Percentiles rank a stretch among this genome's conserved stretches.
Conservation (phyloP, 495 filamentous ascomycete genomes). For the Penicillium canescens region DNA sequence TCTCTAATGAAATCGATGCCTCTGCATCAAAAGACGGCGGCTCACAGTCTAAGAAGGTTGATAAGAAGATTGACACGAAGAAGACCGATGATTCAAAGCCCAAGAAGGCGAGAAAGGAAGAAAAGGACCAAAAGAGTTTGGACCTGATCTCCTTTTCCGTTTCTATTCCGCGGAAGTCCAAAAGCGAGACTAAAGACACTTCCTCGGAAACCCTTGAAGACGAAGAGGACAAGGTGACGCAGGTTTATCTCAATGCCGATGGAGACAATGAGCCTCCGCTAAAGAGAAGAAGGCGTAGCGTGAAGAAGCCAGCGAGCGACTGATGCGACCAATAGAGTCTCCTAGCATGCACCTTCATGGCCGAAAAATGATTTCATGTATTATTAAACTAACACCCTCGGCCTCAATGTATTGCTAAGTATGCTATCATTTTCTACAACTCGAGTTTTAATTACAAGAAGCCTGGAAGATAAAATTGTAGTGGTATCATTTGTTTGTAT, state of each 20-base stretch:
- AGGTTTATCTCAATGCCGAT: conserved; percentile 20
- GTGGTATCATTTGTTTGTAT: conserved; percentile 37
- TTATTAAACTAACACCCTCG: background rate
- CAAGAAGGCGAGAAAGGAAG: conserved; percentile 8
- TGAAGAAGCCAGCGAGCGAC: conserved; percentile 14
- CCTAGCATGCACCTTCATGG: background rate
- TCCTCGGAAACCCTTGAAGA: background rate
- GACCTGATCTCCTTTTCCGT: conserved; percentile 40
- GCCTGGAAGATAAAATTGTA: background rate
- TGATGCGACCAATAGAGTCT: conserved; percentile 2
- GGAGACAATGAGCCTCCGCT: conserved; percentile 35
- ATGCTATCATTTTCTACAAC: background rate
- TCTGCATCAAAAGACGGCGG: conserved; percentile 2
- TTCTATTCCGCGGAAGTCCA: conserved; percentile 30
- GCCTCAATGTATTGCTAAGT: background rate
- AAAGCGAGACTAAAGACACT: background rate
- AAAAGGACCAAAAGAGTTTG: conserved; percentile 12
- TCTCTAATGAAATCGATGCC: conserved; percentile 20
- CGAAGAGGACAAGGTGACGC: conserved; percentile 21
- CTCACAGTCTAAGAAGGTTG: background rate
- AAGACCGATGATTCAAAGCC: background rate
- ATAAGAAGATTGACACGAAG: conserved; percentile 9
- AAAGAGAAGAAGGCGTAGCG: conserved; percentile 32
- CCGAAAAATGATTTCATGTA: background rate
- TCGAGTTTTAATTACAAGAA: background rate